Evolutionary conservation across 2,329 filamentous ascomycete genomes (phyloP).

Genomic region (Monilinia fructicola): DNA sequence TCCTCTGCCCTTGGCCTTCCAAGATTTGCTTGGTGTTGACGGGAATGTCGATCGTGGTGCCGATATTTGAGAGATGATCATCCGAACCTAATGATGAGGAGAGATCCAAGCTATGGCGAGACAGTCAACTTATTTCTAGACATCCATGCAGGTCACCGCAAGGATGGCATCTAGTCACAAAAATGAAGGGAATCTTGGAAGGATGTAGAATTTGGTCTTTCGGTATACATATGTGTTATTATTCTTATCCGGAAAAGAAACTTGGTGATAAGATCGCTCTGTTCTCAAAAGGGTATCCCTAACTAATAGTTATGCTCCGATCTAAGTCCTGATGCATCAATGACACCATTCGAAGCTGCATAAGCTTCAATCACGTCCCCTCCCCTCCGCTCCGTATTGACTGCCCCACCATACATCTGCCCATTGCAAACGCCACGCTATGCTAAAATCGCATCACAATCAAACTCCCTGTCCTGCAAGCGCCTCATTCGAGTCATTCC

Average conservation of each 20-base stretch:
- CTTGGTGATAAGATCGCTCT: neutral
- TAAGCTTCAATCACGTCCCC: slow-evolving; percentile 3
- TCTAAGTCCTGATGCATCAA: slow-evolving; percentile 13
- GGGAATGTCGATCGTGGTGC: neutral
- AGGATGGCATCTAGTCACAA: neutral
- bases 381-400: slow-evolving; percentile 5
- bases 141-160: neutral
- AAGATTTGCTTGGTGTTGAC: neutral
- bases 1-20: no score
- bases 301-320: slow-evolving; percentile 15
- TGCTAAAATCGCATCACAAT: slow-evolving; percentile 20
- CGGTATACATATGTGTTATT: slow-evolving; percentile 5
- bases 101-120: neutral
- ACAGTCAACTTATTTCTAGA: neutral
- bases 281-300: slow-evolving; percentile 12
- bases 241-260: slow-evolving; percentile 8
- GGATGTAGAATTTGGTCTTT: neutral
- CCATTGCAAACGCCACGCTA: slow-evolving; percentile 22
- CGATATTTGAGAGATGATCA: neutral
- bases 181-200: neutral
- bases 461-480: neutral
- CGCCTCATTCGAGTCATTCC: neutral
- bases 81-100: neutral
- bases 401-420: slow-evolving; percentile 15
- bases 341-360: slow-evolving; percentile 16